Percentiles rank a stretch among this genome's conserved stretches.
Evolutionary conservation across 192 early-diverging fungal genomes (phyloP).

Genomic region (Coemansia furcata): DNA sequence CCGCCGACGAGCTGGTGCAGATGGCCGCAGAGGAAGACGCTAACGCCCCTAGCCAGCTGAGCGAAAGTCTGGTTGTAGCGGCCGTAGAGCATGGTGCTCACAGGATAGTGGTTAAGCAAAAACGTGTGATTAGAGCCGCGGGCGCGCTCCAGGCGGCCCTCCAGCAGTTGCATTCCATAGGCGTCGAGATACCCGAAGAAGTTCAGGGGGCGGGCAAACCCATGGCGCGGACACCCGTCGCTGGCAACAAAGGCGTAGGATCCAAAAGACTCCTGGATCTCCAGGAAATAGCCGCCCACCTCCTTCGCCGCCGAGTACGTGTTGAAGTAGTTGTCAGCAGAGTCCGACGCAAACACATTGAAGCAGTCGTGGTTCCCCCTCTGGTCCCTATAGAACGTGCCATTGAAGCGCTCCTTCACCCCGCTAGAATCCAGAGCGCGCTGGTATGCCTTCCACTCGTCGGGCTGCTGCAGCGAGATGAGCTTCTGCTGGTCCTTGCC

Average conservation of each 20-base stretch:
- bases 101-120: constrained; percentile 70
- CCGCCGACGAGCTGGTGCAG: constrained; percentile 69
- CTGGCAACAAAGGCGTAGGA: constrained; percentile 79
- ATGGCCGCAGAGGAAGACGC: constrained; percentile 84
- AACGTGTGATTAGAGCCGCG: constrained; percentile 59
- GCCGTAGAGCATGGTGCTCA: constrained; percentile 74
- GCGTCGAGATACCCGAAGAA: constrained; percentile 86
- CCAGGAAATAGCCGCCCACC: constrained; percentile 61
- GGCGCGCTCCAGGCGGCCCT: constrained; percentile 48
- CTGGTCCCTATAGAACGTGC: constrained; percentile 76
- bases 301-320: constrained; percentile 54
- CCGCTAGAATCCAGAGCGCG: constrained; percentile 57
- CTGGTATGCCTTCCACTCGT: constrained; percentile 82
- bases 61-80: constrained; percentile 59
- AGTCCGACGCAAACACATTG: constrained; percentile 63
- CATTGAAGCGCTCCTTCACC: constrained; percentile 52
- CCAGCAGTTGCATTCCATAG: constrained; percentile 70
- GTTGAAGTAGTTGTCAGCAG: constrained; percentile 61
- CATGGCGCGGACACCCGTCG: constrained; percentile 76
- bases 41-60: constrained; percentile 60
- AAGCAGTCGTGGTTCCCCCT: constrained; percentile 97
- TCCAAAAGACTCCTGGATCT: constrained; percentile 67
- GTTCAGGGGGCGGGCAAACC: constrained; percentile 79
- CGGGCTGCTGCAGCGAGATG: constrained; percentile 68
- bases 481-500: constrained; percentile 69